A percentile compares a stretch with the other conserved stretches of the same genome.
Conservation (phyloP, 495 filamentous ascomycete genomes). For the Aspergillus diversus region DNA sequence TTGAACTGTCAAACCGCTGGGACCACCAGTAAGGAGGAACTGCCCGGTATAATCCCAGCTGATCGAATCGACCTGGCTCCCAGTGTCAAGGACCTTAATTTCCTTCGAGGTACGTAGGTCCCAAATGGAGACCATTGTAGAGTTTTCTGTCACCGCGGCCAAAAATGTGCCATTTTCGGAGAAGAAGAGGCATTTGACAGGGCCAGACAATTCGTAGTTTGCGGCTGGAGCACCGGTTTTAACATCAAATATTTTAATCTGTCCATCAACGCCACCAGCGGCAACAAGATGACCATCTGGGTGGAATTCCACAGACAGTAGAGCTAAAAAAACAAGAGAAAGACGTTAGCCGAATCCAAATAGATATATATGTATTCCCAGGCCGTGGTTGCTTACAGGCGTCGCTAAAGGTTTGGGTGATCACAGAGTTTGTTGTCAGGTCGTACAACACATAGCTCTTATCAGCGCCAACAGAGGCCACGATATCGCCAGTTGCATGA, state of each 20-base stretch:
- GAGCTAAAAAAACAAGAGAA: conserved; percentile 49
- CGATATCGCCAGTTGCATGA: conserved; percentile 82
- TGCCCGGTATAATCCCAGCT: conserved; percentile 96
- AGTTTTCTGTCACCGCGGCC: conserved; percentile 72
- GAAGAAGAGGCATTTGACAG: conserved; percentile 77
- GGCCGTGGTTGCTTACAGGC: conserved; percentile 61
- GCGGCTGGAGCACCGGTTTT: conserved; percentile 72
- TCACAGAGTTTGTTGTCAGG: conserved; percentile 62
- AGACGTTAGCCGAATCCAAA: conserved; percentile 17
- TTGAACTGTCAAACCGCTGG: conserved; percentile 81
- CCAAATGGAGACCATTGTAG: conserved; percentile 80
- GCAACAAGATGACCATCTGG: conserved; percentile 95
- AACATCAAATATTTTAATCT: conserved; percentile 85
- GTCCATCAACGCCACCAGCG: conserved; percentile 71
- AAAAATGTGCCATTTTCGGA: conserved; percentile 99
- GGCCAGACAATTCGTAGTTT: conserved; percentile 65
- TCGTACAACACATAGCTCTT: conserved; percentile 96
- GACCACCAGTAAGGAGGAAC: conserved; percentile 81
- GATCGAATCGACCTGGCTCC: conserved; percentile 69
- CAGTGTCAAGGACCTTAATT: conserved; percentile 81
- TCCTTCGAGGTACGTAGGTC: conserved; percentile 83
- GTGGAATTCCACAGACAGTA: conserved; percentile 84
- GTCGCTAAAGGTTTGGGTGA: conserved; percentile 80
- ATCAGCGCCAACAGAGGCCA: conserved; percentile 86
- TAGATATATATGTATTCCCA: background rate